Evolutionary conservation across 2,329 filamentous ascomycete species (phyloP), one percentile per base, ranked within the genome.

Genomic region (Xylaria multiplex): DNA sequence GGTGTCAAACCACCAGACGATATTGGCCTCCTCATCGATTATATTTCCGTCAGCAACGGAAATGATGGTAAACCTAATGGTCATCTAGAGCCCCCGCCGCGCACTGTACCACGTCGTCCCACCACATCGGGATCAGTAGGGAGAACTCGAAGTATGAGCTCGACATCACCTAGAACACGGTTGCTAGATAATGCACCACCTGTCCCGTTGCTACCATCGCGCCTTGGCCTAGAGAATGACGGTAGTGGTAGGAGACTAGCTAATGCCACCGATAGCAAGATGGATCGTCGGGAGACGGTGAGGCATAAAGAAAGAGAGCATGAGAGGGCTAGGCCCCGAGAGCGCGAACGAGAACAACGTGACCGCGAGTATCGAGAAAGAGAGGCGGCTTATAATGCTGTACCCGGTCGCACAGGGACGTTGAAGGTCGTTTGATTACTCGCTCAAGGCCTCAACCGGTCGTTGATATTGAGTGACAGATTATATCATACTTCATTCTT

Each of bases 1-100:
- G 76, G 76, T 24, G 74, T 78, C 13, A 73, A 74, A 35, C 75
- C 72, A 3, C 74, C 76, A 1, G 75, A 76, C 24, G 76, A 75
- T n/a, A 67, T 71, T 48, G 65, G 56, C 24, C 76, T 76, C 37
- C 71, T 78, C 6, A 62, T 78, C 16, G 72, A 78, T 59, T 64
- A 77, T 14, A 78, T 78, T 54, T 71, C 68, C 8, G 65, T 67
- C 22, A 67, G 71, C 6, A 67, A 67, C 40, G 63, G 59, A 27
- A 57, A 66, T 3, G 68, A 59, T 24, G 62, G 48, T 24, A 62
- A 48, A n/a, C 16, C 27, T 11, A 65, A 52, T 13, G 45, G 52
- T 42, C 53, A 62, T 14, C 57, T 69, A 27, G 72, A 71, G 19
- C 59, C 72, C 11, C 73, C 75, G 16, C 70, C 72, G 4, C 74